Conservation (phyloP, 306 rosid species). For the Calophaca sinica region DNA sequence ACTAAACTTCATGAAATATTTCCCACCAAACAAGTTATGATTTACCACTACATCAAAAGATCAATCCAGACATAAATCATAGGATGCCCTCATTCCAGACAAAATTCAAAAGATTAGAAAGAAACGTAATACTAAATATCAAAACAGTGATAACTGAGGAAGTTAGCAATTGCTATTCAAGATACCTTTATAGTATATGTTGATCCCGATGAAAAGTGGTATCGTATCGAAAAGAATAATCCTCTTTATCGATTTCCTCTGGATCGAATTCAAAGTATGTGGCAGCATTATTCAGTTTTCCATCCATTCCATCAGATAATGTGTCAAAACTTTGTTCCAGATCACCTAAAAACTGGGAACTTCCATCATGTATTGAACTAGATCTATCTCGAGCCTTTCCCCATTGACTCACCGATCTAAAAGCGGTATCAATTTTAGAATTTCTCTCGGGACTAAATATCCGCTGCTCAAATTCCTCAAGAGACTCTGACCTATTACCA, state of each 20-base stretch:
- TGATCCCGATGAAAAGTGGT: conserved; percentile 3
- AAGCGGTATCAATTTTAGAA: conserved; percentile 47
- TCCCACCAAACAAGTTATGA: too few species aligned
- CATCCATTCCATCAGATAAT: conserved; percentile 60
- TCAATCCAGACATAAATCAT: neutral
- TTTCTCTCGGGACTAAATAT: conserved; percentile 55
- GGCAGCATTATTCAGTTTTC: conserved; percentile 50
- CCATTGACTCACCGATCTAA: conserved; percentile 47
- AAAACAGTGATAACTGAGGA: too few species aligned
- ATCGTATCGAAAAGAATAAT: conserved; percentile 53
- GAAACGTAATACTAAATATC: too few species aligned
- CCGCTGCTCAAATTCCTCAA: conserved; percentile 56
- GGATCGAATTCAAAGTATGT: conserved; percentile 51
- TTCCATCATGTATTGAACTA: conserved; percentile 40
- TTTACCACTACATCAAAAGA: too few species aligned
- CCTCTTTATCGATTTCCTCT: conserved; percentile 30
- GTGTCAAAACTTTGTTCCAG: conserved; percentile 46
- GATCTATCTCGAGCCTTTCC: conserved; percentile 50
- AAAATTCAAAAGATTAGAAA: conserved; percentile 12
- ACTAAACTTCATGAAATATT: too few species aligned
- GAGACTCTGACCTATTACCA: conserved; percentile 56
- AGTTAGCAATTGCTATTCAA: conserved; percentile 13
- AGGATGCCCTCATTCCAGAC: conserved; percentile 27
- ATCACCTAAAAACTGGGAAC: conserved; percentile 40
- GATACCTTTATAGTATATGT: conserved; percentile 45